A percentile compares a stretch with the other conserved stretches of the same genome.
Evolutionary conservation across 306 rosid species (phyloP).

Genomic region (apple (Malus domestica)): ASM211411v1 NC_041797.1:18371501-18372000

Average conservation of each 20-base stretch:
- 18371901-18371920: constrained; percentile 32
- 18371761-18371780: constrained; percentile 49
- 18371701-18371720: constrained; percentile 6
- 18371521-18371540: not conserved
- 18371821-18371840: constrained; percentile 27
- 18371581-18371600: not conserved
- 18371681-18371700: not conserved
- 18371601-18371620: constrained; percentile 52
- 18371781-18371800: constrained; percentile 29
- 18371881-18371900: constrained; percentile 36
- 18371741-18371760: constrained; percentile 39
- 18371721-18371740: constrained; percentile 37
- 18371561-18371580: not conserved
- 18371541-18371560: too few species aligned
- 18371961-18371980: constrained; percentile 46
- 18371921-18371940: constrained; percentile 39
- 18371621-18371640: constrained; percentile 59
- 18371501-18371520: not conserved
- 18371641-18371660: constrained; percentile 41
- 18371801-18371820: constrained; percentile 38
- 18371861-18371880: constrained; percentile 25
- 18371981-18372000: constrained; percentile 3
- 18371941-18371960: constrained; percentile 26
- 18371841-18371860: not conserved
- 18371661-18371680: constrained; percentile 15